Conservation (phyloP, 345 rosid genomes). For the Fremontodendron californicum region DNA sequence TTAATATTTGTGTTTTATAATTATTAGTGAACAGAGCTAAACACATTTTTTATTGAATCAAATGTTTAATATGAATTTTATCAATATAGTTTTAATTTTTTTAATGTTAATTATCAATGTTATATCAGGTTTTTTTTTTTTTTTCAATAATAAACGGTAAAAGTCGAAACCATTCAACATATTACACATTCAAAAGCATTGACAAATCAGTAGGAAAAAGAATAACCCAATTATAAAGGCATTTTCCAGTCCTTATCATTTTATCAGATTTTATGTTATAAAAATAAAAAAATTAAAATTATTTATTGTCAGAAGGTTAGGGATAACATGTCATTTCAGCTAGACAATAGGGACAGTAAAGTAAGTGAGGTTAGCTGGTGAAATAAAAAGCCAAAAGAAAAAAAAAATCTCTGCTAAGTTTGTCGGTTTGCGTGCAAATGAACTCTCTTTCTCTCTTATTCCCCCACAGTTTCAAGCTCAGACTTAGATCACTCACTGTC, state of each 20-base stretch:
- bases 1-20: no score
- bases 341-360: conserved; percentile 35
- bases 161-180: no score
- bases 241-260: no score
- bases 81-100: neutral
- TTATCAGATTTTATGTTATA: no score
- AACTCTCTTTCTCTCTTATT: conserved; percentile 28
- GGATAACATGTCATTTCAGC: conserved; percentile 41
- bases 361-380: conserved; percentile 39
- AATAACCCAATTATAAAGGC: no score
- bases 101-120: neutral
- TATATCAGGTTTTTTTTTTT: no score
- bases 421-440: conserved; percentile 83
- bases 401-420: conserved; percentile 32
- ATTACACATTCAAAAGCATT: no score
- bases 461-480: conserved; percentile 32
- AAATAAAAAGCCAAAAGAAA: conserved; percentile 11
- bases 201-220: no score
- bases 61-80: no score
- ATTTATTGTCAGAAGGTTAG: conserved; percentile 1
- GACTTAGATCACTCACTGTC: conserved; percentile 43
- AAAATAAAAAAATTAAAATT: neutral
- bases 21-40: no score
- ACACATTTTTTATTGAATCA: no score
- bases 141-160: no score